These are phyloP conservation scores for Diaporthe sp. DNA, from an alignment of 2,329 filamentous ascomycete species.

Conservation along the genomic window DNA sequence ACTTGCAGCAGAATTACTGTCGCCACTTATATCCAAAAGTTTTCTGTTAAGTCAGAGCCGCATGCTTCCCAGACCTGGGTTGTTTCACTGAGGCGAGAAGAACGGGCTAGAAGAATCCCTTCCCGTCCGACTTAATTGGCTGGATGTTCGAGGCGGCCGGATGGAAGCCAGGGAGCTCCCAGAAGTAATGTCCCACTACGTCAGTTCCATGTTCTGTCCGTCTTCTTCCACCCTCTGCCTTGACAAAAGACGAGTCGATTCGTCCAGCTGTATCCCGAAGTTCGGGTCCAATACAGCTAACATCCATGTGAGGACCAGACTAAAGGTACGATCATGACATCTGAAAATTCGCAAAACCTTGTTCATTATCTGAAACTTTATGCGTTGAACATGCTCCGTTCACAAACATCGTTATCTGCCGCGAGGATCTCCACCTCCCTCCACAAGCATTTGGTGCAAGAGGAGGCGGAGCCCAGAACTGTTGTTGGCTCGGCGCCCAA, in stretches of 20 bases:
- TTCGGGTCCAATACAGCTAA: neutral
- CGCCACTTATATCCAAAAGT: neutral
- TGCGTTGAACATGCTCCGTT: neutral
- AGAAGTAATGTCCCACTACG: neutral
- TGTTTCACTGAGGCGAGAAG: slow-evolving; percentile 4
- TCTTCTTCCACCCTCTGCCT: neutral
- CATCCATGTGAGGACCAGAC: neutral
- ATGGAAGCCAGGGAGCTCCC: neutral
- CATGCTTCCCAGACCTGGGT: slow-evolving; percentile 1
- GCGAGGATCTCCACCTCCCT: neutral
- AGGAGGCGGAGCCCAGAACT: neutral
- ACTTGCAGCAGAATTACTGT: neutral
- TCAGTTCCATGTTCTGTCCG: neutral
- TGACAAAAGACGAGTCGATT: neutral
- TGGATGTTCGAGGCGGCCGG: neutral
- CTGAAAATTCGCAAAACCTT: slow-evolving; percentile 10
- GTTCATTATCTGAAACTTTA: slow-evolving; percentile 18
- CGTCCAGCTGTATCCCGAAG: slow-evolving; percentile 4
- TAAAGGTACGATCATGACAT: slow-evolving; percentile 7
- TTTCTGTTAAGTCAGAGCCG: neutral
- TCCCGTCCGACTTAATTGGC: neutral
- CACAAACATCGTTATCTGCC: neutral
- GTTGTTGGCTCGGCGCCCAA: neutral
- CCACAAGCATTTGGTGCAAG: neutral
- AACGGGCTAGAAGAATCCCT: neutral